Evolutionary conservation across 148 eudicot species (phyloP).

Genomic region (Rhododendron mucronatum): DNA sequence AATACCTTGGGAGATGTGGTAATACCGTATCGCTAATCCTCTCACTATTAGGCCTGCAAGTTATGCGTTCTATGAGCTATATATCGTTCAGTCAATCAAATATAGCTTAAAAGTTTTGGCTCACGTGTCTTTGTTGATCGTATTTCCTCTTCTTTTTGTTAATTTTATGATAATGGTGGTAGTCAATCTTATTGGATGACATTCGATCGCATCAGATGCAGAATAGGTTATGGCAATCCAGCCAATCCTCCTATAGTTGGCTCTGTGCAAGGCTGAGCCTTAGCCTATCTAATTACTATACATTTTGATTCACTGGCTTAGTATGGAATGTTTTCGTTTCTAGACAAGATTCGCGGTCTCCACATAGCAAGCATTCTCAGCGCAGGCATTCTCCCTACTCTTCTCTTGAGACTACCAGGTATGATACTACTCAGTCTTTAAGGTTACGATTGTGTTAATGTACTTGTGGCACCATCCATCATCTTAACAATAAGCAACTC

Average conservation of each 20-base stretch:
- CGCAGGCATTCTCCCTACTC: conserved; percentile 98
- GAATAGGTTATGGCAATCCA: conserved; percentile 13
- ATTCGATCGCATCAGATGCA: conserved; percentile 5
- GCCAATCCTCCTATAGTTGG: conserved; percentile 17
- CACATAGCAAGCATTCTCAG: conserved; percentile 94
- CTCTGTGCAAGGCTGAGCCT: conserved; percentile 34
- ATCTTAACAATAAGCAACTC: conserved; percentile 8
- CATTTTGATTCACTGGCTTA: conserved; percentile 60
- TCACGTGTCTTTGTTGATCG: not conserved
- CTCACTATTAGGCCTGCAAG: not conserved
- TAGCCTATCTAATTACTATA: conserved; percentile 20
- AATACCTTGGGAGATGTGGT: not conserved
- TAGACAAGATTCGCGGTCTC: conserved; percentile 97
- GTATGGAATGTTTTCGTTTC: conserved; percentile 74
- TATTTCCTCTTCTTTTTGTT: not conserved
- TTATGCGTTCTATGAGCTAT: not conserved
- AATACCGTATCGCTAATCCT: not conserved
- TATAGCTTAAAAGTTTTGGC: not conserved
- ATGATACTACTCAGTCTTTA: conserved; percentile 25
- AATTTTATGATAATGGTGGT: not conserved
- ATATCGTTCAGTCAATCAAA: not conserved
- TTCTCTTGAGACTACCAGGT: conserved; percentile 87
- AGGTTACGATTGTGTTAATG: conserved; percentile 5
- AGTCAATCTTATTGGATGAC: conserved; percentile 9
- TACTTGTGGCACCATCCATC: conserved; percentile 13